Evolutionary conservation across 2,329 filamentous ascomycete species (phyloP).

Genomic region (Cucurbitaria berberidis): DNA sequence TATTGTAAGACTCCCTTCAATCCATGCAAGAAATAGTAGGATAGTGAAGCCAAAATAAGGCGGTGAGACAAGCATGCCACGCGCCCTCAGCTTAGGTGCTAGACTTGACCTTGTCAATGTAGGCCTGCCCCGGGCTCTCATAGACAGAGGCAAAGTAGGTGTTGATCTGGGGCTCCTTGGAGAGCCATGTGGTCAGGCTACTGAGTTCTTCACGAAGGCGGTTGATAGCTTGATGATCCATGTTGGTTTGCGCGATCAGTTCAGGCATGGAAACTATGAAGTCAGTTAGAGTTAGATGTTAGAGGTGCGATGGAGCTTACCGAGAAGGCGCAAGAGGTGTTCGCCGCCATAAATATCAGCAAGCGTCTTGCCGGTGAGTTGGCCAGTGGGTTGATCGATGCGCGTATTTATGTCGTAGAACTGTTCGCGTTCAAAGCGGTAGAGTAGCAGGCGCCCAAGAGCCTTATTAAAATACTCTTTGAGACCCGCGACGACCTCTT

Average conservation of each 20-base stretch:
- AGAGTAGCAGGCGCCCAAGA: slow-evolving; percentile 86
- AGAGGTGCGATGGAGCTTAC: slow-evolving; percentile 58
- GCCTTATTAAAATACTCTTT: slow-evolving; percentile 94
- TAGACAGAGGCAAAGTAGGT: slow-evolving; percentile 81
- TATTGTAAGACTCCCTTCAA: slow-evolving; percentile 7
- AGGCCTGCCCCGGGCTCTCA: slow-evolving; percentile 73
- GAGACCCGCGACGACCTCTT: slow-evolving; percentile 85
- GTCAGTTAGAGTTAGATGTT: slow-evolving; percentile 1
- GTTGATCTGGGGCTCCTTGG: slow-evolving; percentile 68
- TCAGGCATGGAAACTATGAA: slow-evolving; percentile 84
- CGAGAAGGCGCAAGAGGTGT: slow-evolving; percentile 85
- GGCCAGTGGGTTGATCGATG: slow-evolving; percentile 66
- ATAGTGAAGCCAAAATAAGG: slow-evolving; percentile 11
- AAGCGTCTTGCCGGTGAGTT: slow-evolving; percentile 72
- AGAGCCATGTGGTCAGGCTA: slow-evolving; percentile 85
- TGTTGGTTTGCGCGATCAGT: slow-evolving; percentile 94
- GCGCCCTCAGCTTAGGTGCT: slow-evolving; percentile 22
- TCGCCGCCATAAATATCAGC: slow-evolving; percentile 91
- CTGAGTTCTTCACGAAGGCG: slow-evolving; percentile 87
- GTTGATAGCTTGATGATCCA: slow-evolving; percentile 90
- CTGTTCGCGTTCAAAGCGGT: slow-evolving; percentile 91
- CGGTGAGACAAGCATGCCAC: not conserved
- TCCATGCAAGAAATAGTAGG: slow-evolving; percentile 20
- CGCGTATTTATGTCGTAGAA: slow-evolving; percentile 78
- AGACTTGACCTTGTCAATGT: slow-evolving; percentile 69